Conservation (phyloP, 2,329 filamentous ascomycete genomes). For the Botrytis fragariae region DNA sequence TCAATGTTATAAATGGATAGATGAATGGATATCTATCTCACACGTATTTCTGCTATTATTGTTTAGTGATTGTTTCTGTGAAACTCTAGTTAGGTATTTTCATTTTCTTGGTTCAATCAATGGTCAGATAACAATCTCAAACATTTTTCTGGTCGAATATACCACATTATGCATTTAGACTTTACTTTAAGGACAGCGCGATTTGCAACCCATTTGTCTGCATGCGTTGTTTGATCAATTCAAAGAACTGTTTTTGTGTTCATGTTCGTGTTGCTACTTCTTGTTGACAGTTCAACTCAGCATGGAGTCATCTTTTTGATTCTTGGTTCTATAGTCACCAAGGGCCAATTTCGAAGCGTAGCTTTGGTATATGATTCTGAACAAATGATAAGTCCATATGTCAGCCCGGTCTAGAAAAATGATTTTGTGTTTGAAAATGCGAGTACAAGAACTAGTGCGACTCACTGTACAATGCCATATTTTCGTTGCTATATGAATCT, state of each 20-base stretch:
- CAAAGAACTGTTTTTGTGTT: neutral
- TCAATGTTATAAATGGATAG: constrained; percentile 2
- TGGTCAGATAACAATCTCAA: neutral
- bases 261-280: neutral
- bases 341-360: neutral
- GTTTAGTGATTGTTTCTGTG: neutral
- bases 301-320: neutral
- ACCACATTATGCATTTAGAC: neutral
- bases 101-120: neutral
- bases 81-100: neutral
- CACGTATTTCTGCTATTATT: neutral
- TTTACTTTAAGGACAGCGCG: neutral
- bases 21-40: constrained; percentile 10
- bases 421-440: neutral
- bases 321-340: neutral
- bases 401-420: neutral
- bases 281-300: neutral
- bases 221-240: neutral
- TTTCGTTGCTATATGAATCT: neutral
- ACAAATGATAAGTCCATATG: neutral
- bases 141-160: neutral
- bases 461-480: neutral
- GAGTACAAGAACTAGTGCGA: neutral
- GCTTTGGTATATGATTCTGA: neutral
- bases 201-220: neutral